Base-by-base conservation (phyloP, 1,284 basidiomycete genomes). In the Malassezia cuniculi region DNA sequence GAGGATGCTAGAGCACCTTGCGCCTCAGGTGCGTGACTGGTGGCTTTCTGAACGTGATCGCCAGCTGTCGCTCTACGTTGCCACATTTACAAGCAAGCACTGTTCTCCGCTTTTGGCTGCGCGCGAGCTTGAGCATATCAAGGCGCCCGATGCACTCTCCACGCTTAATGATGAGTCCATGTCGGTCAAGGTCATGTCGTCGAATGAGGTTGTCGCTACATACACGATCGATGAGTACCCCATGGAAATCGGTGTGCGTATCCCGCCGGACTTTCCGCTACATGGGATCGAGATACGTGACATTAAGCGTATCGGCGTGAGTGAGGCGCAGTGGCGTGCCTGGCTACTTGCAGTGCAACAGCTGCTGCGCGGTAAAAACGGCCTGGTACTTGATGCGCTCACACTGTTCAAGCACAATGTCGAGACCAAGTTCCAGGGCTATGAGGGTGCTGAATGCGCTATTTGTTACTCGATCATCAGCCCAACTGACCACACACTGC, bases 331-430 rank as follows among this genome's bases (percentile, higher is more conserved):
- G 45, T 95, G 90, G 89, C 73, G 87, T 48, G 81, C 83, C 1
- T 97, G 90, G 93, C 73, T 94, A 41, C 75, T 97, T 25, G 83
- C 80, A 16, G 81, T 94, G 20, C 86, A 90, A 66, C 89, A 94
- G 70, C 80, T 82, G 18, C 79, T 93, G 41, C 85, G 82, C 4
- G 57, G 39, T 20, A 38, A 87, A 81, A 89, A 90, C 60, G 89
- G 89, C 4, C 77, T 81, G 30, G 82, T 99, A 27, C 74, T 85
- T 20, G 93, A 97, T 59, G 89, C 84, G 0, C 69, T 97, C n/a
- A 77, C 76, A 12, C 71, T 94, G 43, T 97, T 94, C 75, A 93
- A 90, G 71, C 83, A 82, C 71, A 97, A 95, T 89, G 93, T 69
- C 80, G 63, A 66, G 42, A 56, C 58, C 16, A 60, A 63, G 31